Evolutionary conservation across 2,329 filamentous ascomycete genomes (phyloP), one percentile per base, ranked within the genome.

Genomic region (Lasiodiplodia sp.): DNA sequence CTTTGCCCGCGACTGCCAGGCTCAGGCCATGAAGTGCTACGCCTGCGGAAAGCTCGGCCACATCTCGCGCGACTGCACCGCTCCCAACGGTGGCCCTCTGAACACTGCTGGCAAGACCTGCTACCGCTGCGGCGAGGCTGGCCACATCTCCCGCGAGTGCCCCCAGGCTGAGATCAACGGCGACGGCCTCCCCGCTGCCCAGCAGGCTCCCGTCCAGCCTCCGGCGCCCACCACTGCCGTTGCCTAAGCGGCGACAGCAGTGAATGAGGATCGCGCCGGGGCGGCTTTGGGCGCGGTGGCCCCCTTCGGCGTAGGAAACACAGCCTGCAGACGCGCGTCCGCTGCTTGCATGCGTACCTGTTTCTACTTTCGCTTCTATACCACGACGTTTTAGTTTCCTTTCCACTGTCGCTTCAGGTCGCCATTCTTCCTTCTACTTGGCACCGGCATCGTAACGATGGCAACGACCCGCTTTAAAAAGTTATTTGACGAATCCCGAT

Each of bases 21-120:
- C 96, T 74, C 94, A 97, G 83, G 93, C 94, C 72, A 97, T 97
- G 93, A 97, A 97, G 86, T 97, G 94, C 87, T 97, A 97, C 78
- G 94, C 94, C 73, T 97, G 94, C 79, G 94, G 94, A 80, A 97
- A 97, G 86, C 89, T 97, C 67, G 93, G 93, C 64, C 94, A 97
- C 84, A 97, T 97, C 81, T 96, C 92, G 69, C 88, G 90, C 76
- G 96, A 99, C 83, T 99, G 96, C 87, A 97, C 94, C 57, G 93
- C 95, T 71, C 95, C 96, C 72, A 98, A 98, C 81, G 96, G 96
- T 68, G 96, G 96, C 28, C 94, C 95, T 57, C 87, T 98, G 73
- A 97, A 96, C 88, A 96, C 93, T 72, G 93, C 93, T 71, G 95
- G 95, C 79, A 99, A 98, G 90, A 97, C 94, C 72, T 99, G 96